These are phyloP conservation scores for Aaosphaeria pasadenensis DNA, from an alignment of 2,329 filamentous ascomycete species.

Conservation along the genomic window DNA sequence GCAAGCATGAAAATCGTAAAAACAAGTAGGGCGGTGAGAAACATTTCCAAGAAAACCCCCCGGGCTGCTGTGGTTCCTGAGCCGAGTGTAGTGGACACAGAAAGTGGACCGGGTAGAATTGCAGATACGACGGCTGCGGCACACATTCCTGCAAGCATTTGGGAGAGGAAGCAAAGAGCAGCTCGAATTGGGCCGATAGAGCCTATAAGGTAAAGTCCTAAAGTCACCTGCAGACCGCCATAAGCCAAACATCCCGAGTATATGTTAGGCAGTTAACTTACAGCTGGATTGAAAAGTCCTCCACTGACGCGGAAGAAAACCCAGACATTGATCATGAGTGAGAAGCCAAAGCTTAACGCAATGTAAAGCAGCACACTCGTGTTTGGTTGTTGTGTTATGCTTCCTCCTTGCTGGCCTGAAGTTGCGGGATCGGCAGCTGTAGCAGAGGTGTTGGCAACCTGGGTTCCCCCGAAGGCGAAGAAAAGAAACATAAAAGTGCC, in stretches of 20 bases:
- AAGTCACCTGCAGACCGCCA: constrained; percentile 23
- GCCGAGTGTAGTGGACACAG: constrained; percentile 36
- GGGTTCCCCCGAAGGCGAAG: constrained; percentile 38
- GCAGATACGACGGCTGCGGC: constrained; percentile 32
- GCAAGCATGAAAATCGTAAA: constrained; percentile 59
- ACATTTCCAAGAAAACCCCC: constrained; percentile 41
- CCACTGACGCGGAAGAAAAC: constrained; percentile 39
- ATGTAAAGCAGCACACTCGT: constrained; percentile 35
- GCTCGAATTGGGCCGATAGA: constrained; percentile 23
- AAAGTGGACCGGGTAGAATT: constrained; percentile 33
- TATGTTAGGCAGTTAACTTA: constrained; percentile 13
- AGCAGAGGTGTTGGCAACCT: constrained; percentile 35
- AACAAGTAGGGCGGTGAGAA: constrained; percentile 38
- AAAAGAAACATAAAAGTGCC: constrained; percentile 42
- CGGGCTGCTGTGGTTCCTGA: constrained; percentile 23
- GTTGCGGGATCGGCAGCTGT: constrained; percentile 13
- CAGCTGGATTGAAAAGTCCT: constrained; percentile 40
- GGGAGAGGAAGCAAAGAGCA: constrained; percentile 28
- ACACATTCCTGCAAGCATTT: constrained; percentile 37
- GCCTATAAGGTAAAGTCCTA: constrained; percentile 35
- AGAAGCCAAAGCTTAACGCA: constrained; percentile 36
- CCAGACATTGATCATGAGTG: constrained; percentile 40
- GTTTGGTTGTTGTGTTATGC: constrained; percentile 29
- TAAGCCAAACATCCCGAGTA: background rate
- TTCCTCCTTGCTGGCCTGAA: constrained; percentile 18